phyloP scores from a whole-genome alignment of 2,329 filamentous ascomycete species.

The Fusarium proliferatum region DNA sequence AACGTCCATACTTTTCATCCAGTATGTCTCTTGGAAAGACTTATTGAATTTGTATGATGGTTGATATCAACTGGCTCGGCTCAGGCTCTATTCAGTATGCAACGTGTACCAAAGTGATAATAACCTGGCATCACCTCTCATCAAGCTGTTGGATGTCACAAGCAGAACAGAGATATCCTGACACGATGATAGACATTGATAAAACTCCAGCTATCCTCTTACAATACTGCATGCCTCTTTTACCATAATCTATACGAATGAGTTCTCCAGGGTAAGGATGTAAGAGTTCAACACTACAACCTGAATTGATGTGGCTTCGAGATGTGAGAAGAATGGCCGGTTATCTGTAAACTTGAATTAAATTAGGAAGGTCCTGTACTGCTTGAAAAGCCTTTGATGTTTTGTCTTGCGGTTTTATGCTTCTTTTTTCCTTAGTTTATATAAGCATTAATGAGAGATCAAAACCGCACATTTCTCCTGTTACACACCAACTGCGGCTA shows the following conservation, averaged over 20 bases:
- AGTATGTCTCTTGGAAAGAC: not conserved
- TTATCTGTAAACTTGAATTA: not conserved
- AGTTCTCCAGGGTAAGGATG: not conserved
- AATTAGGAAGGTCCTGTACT: too few relatives aligned
- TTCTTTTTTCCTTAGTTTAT: not conserved
- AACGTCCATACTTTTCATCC: not conserved
- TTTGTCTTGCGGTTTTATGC: not conserved
- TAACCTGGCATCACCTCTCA: conserved; percentile 5
- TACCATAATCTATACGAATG: not conserved
- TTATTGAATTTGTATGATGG: not conserved
- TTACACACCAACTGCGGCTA: not conserved
- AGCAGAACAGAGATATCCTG: conserved; percentile 7
- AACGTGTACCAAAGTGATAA: conserved; percentile 15
- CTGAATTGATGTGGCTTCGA: conserved; percentile 1
- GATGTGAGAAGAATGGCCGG: not conserved
- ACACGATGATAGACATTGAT: conserved; percentile 14
- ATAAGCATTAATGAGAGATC: not conserved
- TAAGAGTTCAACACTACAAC: not conserved
- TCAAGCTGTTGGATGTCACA: conserved; percentile 7
- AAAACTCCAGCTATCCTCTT: conserved; percentile 15
- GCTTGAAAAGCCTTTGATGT: not conserved
- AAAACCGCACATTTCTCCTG: not conserved
- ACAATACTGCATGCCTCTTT: not conserved
- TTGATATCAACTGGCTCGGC: conserved; percentile 20
- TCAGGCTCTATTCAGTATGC: conserved; percentile 28